Evolutionary conservation across 331 rosid species (phyloP).

Genomic region (Ulmus americana): DNA sequence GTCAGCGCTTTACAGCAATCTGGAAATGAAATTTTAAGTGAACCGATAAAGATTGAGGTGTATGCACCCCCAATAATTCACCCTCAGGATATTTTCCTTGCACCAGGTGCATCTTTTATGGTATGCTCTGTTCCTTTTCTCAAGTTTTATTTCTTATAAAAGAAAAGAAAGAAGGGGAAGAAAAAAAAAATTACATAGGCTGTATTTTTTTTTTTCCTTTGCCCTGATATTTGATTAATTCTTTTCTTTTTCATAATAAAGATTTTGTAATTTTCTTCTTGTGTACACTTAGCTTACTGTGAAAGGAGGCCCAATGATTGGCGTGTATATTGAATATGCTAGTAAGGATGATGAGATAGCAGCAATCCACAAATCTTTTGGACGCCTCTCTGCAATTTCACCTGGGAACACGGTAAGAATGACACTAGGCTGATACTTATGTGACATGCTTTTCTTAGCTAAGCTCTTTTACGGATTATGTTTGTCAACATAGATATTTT

Average conservation of each 20-base stretch:
- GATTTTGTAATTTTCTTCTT: slow-evolving; percentile 9
- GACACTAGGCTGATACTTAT: slow-evolving; percentile 18
- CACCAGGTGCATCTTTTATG: slow-evolving; percentile 80
- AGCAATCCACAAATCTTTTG: slow-evolving; percentile 57
- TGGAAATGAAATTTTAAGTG: slow-evolving; percentile 60
- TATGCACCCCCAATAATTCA: slow-evolving; percentile 70
- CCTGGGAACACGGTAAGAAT: slow-evolving; percentile 77
- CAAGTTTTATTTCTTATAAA: too few relatives aligned
- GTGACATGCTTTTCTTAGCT: slow-evolving; percentile 11
- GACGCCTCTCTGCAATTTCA: slow-evolving; percentile 56
- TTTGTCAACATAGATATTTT: not conserved
- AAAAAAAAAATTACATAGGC: too few relatives aligned
- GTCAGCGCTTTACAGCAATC: slow-evolving; percentile 60
- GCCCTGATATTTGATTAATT: not conserved
- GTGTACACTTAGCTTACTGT: slow-evolving; percentile 52
- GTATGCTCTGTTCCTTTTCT: slow-evolving; percentile 38
- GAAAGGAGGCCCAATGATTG: slow-evolving; percentile 79
- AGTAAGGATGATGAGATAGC: slow-evolving; percentile 59
- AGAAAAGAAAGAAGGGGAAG: too few relatives aligned
- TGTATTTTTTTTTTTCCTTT: not conserved
- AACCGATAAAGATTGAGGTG: slow-evolving; percentile 77
- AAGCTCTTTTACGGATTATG: not conserved
- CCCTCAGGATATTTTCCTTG: slow-evolving; percentile 62
- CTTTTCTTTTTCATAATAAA: slow-evolving; percentile 19
- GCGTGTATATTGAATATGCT: slow-evolving; percentile 57